These are phyloP conservation scores for Coemansia sp. DNA, from an alignment of 192 early-diverging fungal genomes.

Conservation along the genomic window DNA sequence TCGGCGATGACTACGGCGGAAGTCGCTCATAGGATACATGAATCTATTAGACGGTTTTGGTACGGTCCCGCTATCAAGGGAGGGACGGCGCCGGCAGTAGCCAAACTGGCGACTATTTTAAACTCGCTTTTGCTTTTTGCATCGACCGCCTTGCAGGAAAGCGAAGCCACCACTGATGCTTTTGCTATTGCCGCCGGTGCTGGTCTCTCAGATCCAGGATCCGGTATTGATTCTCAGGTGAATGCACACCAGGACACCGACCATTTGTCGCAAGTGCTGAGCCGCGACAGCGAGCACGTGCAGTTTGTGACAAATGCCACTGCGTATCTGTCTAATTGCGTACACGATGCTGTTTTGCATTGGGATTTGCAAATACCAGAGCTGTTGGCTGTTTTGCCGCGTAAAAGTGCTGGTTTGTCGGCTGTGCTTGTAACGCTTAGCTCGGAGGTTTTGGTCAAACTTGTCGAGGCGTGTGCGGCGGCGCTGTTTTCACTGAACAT, in stretches of 20 bases:
- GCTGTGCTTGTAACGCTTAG: slow-evolving; percentile 32
- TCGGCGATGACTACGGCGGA: slow-evolving; percentile 53
- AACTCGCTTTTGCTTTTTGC: slow-evolving; percentile 49
- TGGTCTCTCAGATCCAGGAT: not conserved
- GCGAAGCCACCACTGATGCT: slow-evolving; percentile 47
- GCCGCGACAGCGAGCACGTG: slow-evolving; percentile 19
- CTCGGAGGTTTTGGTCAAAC: slow-evolving; percentile 17
- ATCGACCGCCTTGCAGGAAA: slow-evolving; percentile 36
- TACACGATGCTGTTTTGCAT: slow-evolving; percentile 19
- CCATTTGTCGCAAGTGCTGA: not conserved
- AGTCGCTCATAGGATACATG: slow-evolving; percentile 40
- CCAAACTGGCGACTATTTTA: slow-evolving; percentile 26
- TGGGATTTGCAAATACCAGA: slow-evolving; percentile 3
- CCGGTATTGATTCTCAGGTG: not conserved
- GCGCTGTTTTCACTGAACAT: slow-evolving; percentile 21
- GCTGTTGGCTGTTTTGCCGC: not conserved
- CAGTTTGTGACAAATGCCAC: slow-evolving; percentile 50
- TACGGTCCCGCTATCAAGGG: slow-evolving; percentile 14
- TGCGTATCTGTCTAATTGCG: slow-evolving; percentile 30
- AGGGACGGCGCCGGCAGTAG: slow-evolving; percentile 2
- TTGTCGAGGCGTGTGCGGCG: slow-evolving; percentile 17
- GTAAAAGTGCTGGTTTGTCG: slow-evolving; percentile 17
- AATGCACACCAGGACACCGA: not conserved
- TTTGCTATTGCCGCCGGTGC: slow-evolving; percentile 43
- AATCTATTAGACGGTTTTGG: slow-evolving; percentile 33